Evolutionary conservation across 2,329 filamentous ascomycete genomes (phyloP).

Genomic region (Epicoccum sorghinum): DNA sequence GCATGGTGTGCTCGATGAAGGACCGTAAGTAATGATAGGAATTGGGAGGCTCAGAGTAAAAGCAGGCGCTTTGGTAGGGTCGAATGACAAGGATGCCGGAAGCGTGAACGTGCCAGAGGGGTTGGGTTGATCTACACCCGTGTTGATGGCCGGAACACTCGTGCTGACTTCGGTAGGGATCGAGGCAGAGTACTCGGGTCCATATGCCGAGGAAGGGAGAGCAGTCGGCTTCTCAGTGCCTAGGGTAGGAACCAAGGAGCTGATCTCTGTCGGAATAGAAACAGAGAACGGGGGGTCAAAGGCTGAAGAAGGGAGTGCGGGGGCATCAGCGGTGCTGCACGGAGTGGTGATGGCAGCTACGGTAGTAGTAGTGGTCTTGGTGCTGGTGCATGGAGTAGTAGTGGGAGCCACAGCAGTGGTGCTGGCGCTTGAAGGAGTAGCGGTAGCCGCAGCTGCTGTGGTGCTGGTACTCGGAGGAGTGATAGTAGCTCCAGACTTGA

Average conservation of each 20-base stretch:
- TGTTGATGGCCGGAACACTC: background rate
- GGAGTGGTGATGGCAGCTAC: too few relatives aligned
- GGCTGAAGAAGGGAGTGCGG: background rate
- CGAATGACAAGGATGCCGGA: background rate
- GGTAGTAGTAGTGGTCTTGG: too few relatives aligned
- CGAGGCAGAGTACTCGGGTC: background rate
- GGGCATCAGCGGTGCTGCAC: background rate
- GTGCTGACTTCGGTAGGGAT: background rate
- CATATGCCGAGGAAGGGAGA: background rate
- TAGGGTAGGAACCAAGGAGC: background rate
- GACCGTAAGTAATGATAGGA: background rate
- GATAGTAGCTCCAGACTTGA: background rate
- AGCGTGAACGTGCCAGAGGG: background rate
- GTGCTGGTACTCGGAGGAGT: background rate
- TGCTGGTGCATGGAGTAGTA: too few relatives aligned
- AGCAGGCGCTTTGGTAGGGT: background rate
- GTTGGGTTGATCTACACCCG: background rate
- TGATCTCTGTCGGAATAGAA: background rate
- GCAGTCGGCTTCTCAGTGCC: background rate
- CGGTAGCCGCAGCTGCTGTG: background rate
- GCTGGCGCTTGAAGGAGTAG: background rate
- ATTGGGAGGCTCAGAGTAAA: background rate
- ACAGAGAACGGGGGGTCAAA: background rate
- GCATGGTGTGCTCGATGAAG: background rate
- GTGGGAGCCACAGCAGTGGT: background rate